Base-by-base conservation (phyloP, 768 basidiomycete species). In the Rhodotorula taiwanensis region DNA sequence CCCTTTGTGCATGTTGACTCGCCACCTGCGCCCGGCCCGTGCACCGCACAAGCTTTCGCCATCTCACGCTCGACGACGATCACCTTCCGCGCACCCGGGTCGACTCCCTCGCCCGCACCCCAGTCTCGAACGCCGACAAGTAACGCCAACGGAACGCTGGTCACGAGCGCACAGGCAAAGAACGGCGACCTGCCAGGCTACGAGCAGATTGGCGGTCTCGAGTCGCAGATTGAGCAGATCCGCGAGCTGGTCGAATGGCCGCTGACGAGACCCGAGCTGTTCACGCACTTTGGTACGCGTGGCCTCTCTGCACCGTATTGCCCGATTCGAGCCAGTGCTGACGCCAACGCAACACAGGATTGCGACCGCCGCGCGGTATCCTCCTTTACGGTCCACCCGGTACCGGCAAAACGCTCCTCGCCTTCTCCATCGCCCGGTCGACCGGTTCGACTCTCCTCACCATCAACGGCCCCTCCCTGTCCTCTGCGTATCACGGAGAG, bases 301-400 rank as follows among this genome's bases (percentile, higher is more conserved):
- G n/a, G n/a, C n/a, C n/a, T 8, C n/a, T 6, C 21, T 33, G 43
- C 43, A 23, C 20, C 15, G 23, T 30, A 55, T 23, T 20, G 15
- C 16, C 28, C 14, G 28, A 11, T 27, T 28, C 4, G 15, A 1
- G 13, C 27, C 28, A 30, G 16, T 67, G 80, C 53, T 57, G 48
- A 57, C 53, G 60, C 56, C 28, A 36, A 30, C 30, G 43, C 52
- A 18, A 28, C n/a, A 7, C 67, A 83, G 90, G 88, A 41, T 80
- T 99, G n/a, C 92, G 88, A 71, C 93, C 94, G 21, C 93, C 94
- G n/a, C 84, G 89, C 50, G 95, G 95, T 7, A 87, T 98, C 49
- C 81, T 98, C 25, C 82, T 99, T 3, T 86, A 97, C 75, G 95
- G 95, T 16, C 93, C 92, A 16, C 91, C 95, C 5, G 95, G 95